A percentile compares a stretch with the other conserved stretches of the same genome.
These are phyloP conservation scores for Glomus cerebriforme DNA, from an alignment of 192 early-diverging fungal species.

Conservation along the genomic window DNA sequence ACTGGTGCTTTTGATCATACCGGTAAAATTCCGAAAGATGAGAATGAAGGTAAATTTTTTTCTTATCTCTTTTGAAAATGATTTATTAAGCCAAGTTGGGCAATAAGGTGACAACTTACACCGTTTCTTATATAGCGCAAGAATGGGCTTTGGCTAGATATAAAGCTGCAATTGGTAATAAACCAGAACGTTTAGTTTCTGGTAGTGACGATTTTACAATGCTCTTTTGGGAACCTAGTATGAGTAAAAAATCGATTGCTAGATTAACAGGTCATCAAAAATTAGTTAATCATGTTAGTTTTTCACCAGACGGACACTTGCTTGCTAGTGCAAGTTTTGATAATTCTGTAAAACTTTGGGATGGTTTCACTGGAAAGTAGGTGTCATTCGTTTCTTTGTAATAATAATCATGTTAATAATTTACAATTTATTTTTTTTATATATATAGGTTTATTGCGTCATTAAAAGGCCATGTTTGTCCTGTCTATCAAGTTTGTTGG, in stretches of 20 bases:
- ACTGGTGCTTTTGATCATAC: conserved; percentile 93
- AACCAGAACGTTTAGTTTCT: conserved; percentile 82
- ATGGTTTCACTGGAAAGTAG: conserved; percentile 78
- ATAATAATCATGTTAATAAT: too few species aligned
- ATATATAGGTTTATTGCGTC: conserved; percentile 73
- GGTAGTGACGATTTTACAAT: conserved; percentile 98
- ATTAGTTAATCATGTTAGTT: conserved; percentile 90
- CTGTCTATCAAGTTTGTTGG: conserved; percentile 96
- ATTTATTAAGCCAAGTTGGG: too few species aligned
- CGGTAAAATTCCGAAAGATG: conserved; percentile 54
- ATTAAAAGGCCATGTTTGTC: conserved; percentile 92
- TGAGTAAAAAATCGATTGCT: conserved; percentile 78
- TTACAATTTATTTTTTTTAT: not conserved
- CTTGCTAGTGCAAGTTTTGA: conserved; percentile 95
- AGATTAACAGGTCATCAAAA: conserved; percentile 95
- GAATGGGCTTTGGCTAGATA: conserved; percentile 79
- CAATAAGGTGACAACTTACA: not conserved
- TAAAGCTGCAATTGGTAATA: conserved; percentile 62
- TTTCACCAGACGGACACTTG: conserved; percentile 87
- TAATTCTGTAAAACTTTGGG: conserved; percentile 98
- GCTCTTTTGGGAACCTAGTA: conserved; percentile 89
- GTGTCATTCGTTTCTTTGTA: too few species aligned
- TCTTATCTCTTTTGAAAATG: not conserved
- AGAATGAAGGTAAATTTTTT: conserved; percentile 55
- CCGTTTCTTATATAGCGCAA: conserved; percentile 54